These are phyloP conservation scores for Diaporthe capsici DNA, from an alignment of 2,329 filamentous ascomycete genomes.

Conservation along the genomic window DNA sequence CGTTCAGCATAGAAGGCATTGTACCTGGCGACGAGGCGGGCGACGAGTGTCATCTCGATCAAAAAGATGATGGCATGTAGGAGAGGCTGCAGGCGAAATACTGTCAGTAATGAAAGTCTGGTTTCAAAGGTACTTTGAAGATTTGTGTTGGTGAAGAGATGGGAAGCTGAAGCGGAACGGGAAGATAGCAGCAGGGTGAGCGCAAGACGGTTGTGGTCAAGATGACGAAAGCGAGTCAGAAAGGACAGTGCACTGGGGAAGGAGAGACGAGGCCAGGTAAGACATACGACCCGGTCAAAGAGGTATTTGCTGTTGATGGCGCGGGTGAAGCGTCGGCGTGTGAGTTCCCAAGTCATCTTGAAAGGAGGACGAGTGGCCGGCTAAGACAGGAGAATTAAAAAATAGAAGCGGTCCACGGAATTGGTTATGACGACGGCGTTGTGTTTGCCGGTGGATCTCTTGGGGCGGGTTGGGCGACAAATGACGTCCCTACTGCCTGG, in stretches of 20 bases:
- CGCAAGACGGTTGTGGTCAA: conserved; percentile 29
- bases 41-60: conserved; percentile 89
- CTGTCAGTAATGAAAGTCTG: background rate
- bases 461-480: conserved; percentile 22
- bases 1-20: conserved; percentile 94
- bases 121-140: background rate
- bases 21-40: conserved; percentile 87
- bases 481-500: conserved; percentile 32
- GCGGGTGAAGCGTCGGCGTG: conserved; percentile 72
- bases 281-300: conserved; percentile 79
- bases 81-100: conserved; percentile 75
- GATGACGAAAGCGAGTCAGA: conserved; percentile 39
- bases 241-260: conserved; percentile 26
- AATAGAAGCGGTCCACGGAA: conserved; percentile 1
- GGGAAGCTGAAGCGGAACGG: background rate
- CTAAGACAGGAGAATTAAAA: conserved; percentile 18
- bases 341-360: conserved; percentile 72
- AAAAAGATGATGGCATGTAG: conserved; percentile 88
- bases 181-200: conserved; percentile 7
- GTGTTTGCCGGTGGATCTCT: conserved; percentile 27
- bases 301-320: conserved; percentile 80
- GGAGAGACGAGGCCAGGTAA: conserved; percentile 32
- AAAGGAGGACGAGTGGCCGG: conserved; percentile 12
- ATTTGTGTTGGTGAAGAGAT: conserved; percentile 1
- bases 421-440: conserved; percentile 25